Conservation (phyloP, 202 grass and related monocot species). For the Dendrocalamus latiflorus region DNA sequence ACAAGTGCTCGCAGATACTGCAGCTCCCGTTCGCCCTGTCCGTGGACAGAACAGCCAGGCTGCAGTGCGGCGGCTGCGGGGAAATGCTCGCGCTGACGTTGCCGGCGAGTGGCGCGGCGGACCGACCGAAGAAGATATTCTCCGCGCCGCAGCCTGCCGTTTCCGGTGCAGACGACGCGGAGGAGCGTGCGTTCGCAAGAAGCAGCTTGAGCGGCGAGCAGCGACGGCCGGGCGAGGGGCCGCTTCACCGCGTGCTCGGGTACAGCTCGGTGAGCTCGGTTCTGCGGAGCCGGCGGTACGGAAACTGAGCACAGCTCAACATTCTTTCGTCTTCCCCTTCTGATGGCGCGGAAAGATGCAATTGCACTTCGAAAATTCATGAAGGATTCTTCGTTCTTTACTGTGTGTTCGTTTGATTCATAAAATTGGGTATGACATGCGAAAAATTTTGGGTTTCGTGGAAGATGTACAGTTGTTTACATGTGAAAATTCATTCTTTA, state of each 20-base stretch:
- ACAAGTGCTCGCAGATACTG: slow-evolving; percentile 50
- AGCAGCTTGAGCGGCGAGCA: slow-evolving; percentile 39
- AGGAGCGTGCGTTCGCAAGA: neutral
- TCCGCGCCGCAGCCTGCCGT: slow-evolving; percentile 45
- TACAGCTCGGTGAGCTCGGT: slow-evolving; percentile 50
- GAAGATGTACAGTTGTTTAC: neutral
- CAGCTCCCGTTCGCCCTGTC: slow-evolving; percentile 48
- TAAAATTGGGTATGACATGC: neutral
- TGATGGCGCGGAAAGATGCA: neutral
- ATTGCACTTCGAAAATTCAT: neutral
- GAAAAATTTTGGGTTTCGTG: neutral
- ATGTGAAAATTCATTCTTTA: neutral
- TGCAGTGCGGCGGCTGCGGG: slow-evolving; percentile 67
- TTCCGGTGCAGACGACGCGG: neutral
- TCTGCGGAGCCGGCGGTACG: slow-evolving; percentile 44
- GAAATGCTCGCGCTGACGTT: slow-evolving; percentile 40
- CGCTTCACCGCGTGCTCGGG: slow-evolving; percentile 41
- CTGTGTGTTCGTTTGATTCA: neutral
- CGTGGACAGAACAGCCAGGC: slow-evolving; percentile 18
- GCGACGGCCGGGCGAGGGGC: slow-evolving; percentile 8
- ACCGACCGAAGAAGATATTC: slow-evolving; percentile 29
- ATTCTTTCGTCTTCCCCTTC: neutral
- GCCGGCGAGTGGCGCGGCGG: slow-evolving; percentile 34
- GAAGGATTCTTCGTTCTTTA: slow-evolving; percentile 28
- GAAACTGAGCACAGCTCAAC: slow-evolving; percentile 10